Base-by-base conservation (phyloP, 2,329 filamentous ascomycete genomes). In the Calonectria pseudoreteaudii region DNA sequence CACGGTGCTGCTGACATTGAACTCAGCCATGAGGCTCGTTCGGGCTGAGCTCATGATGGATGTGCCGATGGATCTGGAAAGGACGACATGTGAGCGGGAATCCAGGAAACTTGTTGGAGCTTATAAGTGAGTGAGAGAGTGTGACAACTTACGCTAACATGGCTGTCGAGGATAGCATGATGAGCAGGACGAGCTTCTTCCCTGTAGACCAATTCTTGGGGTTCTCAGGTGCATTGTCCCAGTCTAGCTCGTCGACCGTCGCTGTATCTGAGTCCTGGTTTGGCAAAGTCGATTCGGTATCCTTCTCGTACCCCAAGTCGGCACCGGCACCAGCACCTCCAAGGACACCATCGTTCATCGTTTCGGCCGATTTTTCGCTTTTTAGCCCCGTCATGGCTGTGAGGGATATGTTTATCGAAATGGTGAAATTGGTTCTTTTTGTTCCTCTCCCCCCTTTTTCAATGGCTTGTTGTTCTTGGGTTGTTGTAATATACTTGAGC, bases 1-100 rank as follows among this genome's bases (percentile, higher is more conserved):
- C 10, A 87, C 86, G 1, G 90, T 92, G 64, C 86, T 86, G 18
- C 86, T 87, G 16, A 92, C 86, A 56, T 86, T 76, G 80, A 94
- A 94, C 9, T 90, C 85, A 0, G 79, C 50, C 83, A 88, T 88
- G 8, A 93, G 80, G 4, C 88, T 34, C 1, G 31, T 41, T 0
- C 77, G 78, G 18, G 79, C 79, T 0, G 90, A 85, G 36, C 87
- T 89, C 79, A 90, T 87, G 74, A 91, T 86, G 14, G 91, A 91
- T 0, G 87, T 87, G 1, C 87, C 89, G 28, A 91, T 83, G 1
- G 90, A 88, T 13, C 89, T 91, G 66, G 31, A 47, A n/a, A 52
- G n/a, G n/a, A n/a, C n/a, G n/a, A n/a, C n/a, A n/a, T n/a, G n/a
- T n/a, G n/a, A n/a, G n/a, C n/a, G n/a, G n/a, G n/a, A n/a, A n/a